These are phyloP conservation scores for Plasmodium inui DNA, from an alignment of 169 alveolate species.

Conservation along the genomic window DNA sequence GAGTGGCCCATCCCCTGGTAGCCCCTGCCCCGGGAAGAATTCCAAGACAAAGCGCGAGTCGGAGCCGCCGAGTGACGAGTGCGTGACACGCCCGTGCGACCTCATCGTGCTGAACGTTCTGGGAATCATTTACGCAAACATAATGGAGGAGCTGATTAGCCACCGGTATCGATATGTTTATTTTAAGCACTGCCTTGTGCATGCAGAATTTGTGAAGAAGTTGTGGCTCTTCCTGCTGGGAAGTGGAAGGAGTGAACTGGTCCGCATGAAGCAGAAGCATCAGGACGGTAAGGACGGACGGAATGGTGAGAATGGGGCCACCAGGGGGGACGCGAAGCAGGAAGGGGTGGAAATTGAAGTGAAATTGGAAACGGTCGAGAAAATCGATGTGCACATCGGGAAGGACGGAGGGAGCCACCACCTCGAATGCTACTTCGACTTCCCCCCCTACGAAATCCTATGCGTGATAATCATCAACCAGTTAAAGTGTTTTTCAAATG, in stretches of 20 bases:
- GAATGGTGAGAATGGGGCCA: background rate
- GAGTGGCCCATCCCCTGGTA: background rate
- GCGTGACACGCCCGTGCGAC: background rate
- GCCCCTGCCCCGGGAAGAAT: background rate
- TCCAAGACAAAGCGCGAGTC: background rate
- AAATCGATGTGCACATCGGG: background rate
- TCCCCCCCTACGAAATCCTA: conserved; percentile 55
- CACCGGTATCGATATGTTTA: conserved; percentile 34
- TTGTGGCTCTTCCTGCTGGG: background rate
- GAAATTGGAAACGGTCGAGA: background rate
- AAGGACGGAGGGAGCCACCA: background rate
- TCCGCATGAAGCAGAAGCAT: background rate
- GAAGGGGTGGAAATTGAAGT: background rate
- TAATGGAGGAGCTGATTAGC: conserved; percentile 35
- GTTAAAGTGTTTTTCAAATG: conserved; percentile 41
- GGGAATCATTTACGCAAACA: conserved; percentile 17
- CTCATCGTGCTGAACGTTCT: conserved; percentile 27
- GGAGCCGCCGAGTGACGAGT: background rate
- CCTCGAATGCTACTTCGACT: conserved; percentile 14
- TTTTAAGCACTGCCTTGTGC: conserved; percentile 21
- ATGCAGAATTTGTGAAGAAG: conserved; percentile 40
- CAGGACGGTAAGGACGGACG: background rate
- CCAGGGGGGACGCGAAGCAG: background rate
- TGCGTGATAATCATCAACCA: conserved; percentile 26
- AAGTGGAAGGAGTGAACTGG: background rate